Percentiles rank a stretch among this genome's conserved stretches.
phyloP scores from a whole-genome alignment of 495 filamentous ascomycete species.

The Sabuloglossum arenarium region DNA sequence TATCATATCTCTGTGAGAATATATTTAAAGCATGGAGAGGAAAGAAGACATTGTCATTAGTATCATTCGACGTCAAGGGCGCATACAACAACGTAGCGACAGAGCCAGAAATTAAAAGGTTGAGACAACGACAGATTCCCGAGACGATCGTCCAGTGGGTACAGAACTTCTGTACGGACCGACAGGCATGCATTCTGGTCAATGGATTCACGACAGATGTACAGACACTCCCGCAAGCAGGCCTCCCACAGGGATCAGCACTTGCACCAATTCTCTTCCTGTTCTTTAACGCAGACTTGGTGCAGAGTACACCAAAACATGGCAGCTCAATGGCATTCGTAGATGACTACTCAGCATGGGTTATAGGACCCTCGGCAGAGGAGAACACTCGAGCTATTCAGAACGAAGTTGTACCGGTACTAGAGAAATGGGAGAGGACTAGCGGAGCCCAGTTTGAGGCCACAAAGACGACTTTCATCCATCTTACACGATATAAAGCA shows the following conservation, averaged over 20 bases:
- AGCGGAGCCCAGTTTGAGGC: too few species aligned
- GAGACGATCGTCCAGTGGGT: conserved; percentile 8
- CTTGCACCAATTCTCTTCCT: too few species aligned
- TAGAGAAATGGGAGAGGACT: conserved; percentile 6
- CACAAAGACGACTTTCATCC: conserved; percentile 7
- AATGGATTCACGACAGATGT: conserved; percentile 6
- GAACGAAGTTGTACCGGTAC: conserved; percentile 5
- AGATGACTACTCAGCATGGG: conserved; percentile 11
- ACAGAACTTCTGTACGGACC: conserved; percentile 5
- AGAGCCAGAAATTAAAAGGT: conserved; percentile 4
- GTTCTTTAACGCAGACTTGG: conserved; percentile 13
- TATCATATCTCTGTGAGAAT: conserved; percentile 4
- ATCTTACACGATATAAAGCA: conserved; percentile 6
- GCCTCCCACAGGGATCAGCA: conserved; percentile 10
- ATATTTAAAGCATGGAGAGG: conserved; percentile 8
- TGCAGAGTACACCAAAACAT: conserved; percentile 5
- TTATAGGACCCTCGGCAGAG: conserved; percentile 6
- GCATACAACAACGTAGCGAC: conserved; percentile 10
- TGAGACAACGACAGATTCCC: conserved; percentile 6
- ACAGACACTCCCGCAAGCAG: conserved; percentile 6
- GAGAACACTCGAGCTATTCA: conserved; percentile 6
- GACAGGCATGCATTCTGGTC: conserved; percentile 7
- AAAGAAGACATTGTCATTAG: conserved; percentile 7
- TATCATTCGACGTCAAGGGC: conserved; percentile 11
- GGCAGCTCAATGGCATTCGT: conserved; percentile 7